phyloP scores from a whole-genome alignment of 2,329 filamentous ascomycete species.

The Ophiostoma populinum region DNA sequence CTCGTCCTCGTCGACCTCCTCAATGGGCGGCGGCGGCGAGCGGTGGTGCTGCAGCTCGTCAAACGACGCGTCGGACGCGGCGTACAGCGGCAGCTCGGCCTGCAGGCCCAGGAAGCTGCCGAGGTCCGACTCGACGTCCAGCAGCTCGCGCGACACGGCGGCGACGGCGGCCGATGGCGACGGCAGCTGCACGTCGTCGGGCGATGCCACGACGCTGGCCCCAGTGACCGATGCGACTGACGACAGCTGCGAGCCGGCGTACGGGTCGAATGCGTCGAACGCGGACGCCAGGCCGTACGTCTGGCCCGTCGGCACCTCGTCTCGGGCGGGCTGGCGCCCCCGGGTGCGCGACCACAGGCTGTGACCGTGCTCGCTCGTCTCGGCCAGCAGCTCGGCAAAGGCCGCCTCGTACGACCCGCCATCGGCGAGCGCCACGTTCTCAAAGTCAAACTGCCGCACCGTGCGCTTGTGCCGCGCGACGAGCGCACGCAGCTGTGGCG shows the following conservation, averaged over 20 bases:
- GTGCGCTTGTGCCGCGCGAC: slow-evolving; percentile 49
- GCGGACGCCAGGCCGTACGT: no score
- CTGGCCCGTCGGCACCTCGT: no score
- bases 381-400: slow-evolving; percentile 48
- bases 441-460: slow-evolving; percentile 64
- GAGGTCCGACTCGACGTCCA: slow-evolving; percentile 23
- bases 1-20: slow-evolving; percentile 14
- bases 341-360: slow-evolving; percentile 24
- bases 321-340: slow-evolving; percentile 13
- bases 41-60: slow-evolving; percentile 2
- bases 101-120: slow-evolving; percentile 15
- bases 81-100: slow-evolving; percentile 3
- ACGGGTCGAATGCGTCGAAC: no score
- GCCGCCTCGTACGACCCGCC: slow-evolving; percentile 67
- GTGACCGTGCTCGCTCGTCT: slow-evolving; percentile 22
- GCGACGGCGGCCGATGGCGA: slow-evolving; percentile 35
- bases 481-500: slow-evolving; percentile 51
- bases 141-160: slow-evolving; percentile 33
- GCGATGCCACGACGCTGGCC: slow-evolving; percentile 3
- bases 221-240: slow-evolving; percentile 1
- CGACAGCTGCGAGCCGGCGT: slow-evolving; percentile 9
- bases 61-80: background rate
- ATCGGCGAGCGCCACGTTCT: slow-evolving; percentile 51
- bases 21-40: slow-evolving; percentile 6
- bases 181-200: slow-evolving; percentile 22